Base-by-base conservation (phyloP, 208 protist genomes). In the Acanthamoeba polyphaga region DNA sequence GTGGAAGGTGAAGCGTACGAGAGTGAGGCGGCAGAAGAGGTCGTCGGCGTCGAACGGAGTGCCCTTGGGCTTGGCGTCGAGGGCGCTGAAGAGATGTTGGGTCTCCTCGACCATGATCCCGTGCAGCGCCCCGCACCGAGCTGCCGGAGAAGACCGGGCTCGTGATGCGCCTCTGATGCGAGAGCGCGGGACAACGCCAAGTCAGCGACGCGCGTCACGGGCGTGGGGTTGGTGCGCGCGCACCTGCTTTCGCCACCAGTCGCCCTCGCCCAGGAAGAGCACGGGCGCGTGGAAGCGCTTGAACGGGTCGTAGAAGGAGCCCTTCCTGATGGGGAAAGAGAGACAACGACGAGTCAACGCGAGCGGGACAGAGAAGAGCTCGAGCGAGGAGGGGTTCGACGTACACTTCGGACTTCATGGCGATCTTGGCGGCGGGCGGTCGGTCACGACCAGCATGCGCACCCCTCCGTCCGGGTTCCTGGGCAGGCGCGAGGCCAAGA, bases 51-150 rank as follows among this genome's bases (percentile, higher is more conserved):
- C 80, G n/a, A 88, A 32, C 8, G 43, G 51, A 17, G 51, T 64
- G 43, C 51, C 53, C 12, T 9, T 12, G 9, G 46, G 51, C 12
- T 29, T 4, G 32, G 51, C 17, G 49, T 88, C 51, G 51, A 88
- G 6, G 32, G n/a, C n/a, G 43, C 9, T 12, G 29, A 88, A 88
- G n/a, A 88, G 43, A 24, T 34, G 24, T 24, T 88, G 17, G 3
- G 53, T 88, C 53, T 88, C 80, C 80, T 88, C 80, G 43, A 62
- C 51, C 80, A 88, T 88, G 80, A 88, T 58, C 12, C 53, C 80
- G 80, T 88, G 80, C 22, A 88, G 51, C 0, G 53, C 53, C 27
- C 27, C 34, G 80, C 53, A 88, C 80, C 10, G 80, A 27, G n/a
- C 51, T 64, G 43, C 53, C 43, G 5, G 80, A 88, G 53, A 88